Base-by-base conservation (phyloP, 495 filamentous ascomycete genomes). In the Xylaria telfairii region DNA sequence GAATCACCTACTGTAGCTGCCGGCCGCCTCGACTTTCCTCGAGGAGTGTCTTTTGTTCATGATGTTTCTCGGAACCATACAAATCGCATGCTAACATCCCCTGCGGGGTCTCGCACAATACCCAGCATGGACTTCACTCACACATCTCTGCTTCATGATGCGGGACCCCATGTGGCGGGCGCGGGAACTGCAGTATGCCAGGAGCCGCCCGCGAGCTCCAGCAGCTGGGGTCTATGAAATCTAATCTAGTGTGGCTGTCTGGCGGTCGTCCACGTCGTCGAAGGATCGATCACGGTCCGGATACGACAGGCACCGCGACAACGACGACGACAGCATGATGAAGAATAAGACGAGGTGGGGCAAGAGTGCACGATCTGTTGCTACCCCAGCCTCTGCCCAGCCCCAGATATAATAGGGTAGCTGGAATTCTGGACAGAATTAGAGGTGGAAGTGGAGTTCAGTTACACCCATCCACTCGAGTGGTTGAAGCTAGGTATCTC, bases 11-110 rank as follows among this genome's bases (percentile, higher is more conserved):
- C n/a, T n/a, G n/a, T n/a, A 37, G 34, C 44, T 70, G 61, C 61
- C 68, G 61, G 61, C 60, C 60, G 68, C 68, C 60, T 70, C 49
- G 51, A 65, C 47, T 70, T 70, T 49, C 68, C 68, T 30, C 61
- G 12, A 49, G 42, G 6, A 56, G 26, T 53, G 68, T 37, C n/a
- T n/a, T 12, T 44, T 49, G 54, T 65, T 65, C 60, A 70, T 70
- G 60, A 70, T 65, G 61, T 10, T 54, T 34, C 32, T 53, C 46
- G 68, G 46, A 30, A 65, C 41, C 30, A 62, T 62, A 42, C 34
- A 28, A 41, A 42, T 37, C 56, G 56, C 32, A 59, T 59, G 56
- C 24, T 37, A 19, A 59, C 32, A 8, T 21, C 19, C 19, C 28
- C 41, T 37, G 30, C 28, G 32, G 46, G 64, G 46, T 47, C 26